Evolutionary conservation across 805 yeast genomes (phyloP), one percentile per base, ranked within the genome.

Genomic region (Nakazawaea ernobii): DNA sequence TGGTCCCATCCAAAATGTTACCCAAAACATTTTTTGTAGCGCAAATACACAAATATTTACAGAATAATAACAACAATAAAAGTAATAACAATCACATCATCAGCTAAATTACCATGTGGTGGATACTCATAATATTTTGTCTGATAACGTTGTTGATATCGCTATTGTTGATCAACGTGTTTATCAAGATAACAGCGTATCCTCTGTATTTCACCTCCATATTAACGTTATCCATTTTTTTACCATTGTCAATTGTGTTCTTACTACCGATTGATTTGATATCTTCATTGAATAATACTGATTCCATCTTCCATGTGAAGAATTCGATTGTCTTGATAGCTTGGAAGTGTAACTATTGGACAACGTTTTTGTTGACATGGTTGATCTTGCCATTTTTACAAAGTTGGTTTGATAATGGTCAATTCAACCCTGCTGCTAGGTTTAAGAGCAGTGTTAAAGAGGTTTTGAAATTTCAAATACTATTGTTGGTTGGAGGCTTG

Each of bases 271-370:
- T 84, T 29, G 96, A 88, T 62, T 73, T 86, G 40, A 74, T 84
- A 20, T 77, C 85, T 9, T 73, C 80, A 32, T 53, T 50, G 15
- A 44, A 47, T 42, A 61, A 70, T 24, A 63, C 65, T 20, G 64
- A 59, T 15, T 56, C 67, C 9, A 62, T 79, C 55, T 71, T 83
- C 53, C 71, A 71, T 42, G 52, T 85, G 38, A 62, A 67, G 1
- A 73, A 77, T 45, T 48, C 58, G 1, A 69, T 71, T 8, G 70
- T 84, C 5, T 65, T 80, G n/a, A 58, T 70, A 4, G 58, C 84
- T 35, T 88, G 96, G 96, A 75, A 84, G 55, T 57, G 78, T 41
- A 80, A 84, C 45, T 88, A 88, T 62, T 88, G 96, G 96, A 65
- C 77, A 8, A 85, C 95, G 0, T 88, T 87, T 56, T 58, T 72